phyloP scores from a whole-genome alignment of 2,329 filamentous ascomycete species.

The Aspergillus cejpii region DNA sequence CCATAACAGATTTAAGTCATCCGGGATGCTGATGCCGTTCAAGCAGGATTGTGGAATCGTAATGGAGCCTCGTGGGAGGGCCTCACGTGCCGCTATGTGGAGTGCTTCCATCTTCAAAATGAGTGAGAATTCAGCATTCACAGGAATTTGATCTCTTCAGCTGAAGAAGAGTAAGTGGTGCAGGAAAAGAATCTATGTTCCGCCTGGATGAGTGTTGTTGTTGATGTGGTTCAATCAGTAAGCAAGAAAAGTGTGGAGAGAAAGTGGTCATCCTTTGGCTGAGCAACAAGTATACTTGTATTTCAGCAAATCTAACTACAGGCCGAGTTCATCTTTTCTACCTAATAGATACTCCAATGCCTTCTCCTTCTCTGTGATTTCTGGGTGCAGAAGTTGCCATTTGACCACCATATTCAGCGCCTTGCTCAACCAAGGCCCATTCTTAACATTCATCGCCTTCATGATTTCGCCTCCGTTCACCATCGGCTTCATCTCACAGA shows the following conservation, averaged over 20 bases:
- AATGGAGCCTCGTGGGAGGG: conserved; percentile 12
- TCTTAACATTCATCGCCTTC: conserved; percentile 57
- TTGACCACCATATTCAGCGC: conserved; percentile 73
- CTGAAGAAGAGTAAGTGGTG: no score
- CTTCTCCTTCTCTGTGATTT: conserved; percentile 51
- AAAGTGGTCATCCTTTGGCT: neutral
- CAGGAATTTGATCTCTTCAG: no score
- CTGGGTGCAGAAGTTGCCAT: conserved; percentile 82
- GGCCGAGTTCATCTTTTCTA: conserved; percentile 48
- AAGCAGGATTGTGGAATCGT: conserved; percentile 7
- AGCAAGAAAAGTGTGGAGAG: neutral
- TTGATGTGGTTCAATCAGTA: neutral
- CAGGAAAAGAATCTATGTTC: neutral
- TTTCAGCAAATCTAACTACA: conserved; percentile 1
- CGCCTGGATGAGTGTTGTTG: neutral
- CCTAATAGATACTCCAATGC: conserved; percentile 55
- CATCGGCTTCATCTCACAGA: conserved; percentile 55
- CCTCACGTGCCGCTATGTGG: conserved; percentile 23
- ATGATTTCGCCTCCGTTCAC: conserved; percentile 71
- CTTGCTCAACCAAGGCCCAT: conserved; percentile 73
- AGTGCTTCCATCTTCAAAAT: conserved; percentile 22
- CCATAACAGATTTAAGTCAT: conserved; percentile 26
- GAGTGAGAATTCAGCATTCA: no score
- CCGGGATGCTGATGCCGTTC: conserved; percentile 6
- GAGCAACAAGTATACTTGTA: neutral